Evolutionary conservation across 148 eudicot species (phyloP).

Genomic region (Amaranthus palmeri): DNA sequence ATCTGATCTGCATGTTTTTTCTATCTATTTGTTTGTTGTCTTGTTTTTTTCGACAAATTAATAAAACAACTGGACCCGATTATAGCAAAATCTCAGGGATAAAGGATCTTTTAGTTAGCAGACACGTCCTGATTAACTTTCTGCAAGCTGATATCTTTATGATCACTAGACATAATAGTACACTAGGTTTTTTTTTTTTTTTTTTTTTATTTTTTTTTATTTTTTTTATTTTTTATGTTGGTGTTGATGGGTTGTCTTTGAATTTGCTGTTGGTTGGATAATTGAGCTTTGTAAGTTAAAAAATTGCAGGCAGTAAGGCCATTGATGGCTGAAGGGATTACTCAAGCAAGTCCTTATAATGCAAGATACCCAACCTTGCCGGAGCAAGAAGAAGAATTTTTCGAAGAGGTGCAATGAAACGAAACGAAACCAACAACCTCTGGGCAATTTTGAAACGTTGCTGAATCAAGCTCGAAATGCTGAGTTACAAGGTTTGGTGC

Average conservation of each 20-base stretch:
- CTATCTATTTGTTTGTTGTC: too few relatives aligned
- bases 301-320: conserved; percentile 57
- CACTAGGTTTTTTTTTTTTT: background rate
- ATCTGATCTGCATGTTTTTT: too few relatives aligned
- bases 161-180: background rate
- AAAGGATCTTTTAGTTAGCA: background rate
- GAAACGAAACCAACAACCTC: background rate
- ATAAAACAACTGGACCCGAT: too few relatives aligned
- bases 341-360: conserved; percentile 36
- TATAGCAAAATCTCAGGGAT: too few relatives aligned
- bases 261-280: background rate
- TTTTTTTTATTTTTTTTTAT: too few relatives aligned
- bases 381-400: conserved; percentile 43
- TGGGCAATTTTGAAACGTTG: conserved; percentile 3
- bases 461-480: background rate
- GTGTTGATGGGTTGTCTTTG: background rate
- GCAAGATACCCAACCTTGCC: conserved; percentile 22
- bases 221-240: too few relatives aligned
- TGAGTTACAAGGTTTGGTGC: background rate
- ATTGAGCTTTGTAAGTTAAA: background rate
- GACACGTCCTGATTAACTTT: background rate
- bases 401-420: conserved; percentile 41
- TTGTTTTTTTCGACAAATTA: too few relatives aligned
- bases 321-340: conserved; percentile 50
- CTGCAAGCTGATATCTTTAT: background rate